Percentiles rank a stretch among this genome's conserved stretches.
Evolutionary conservation across 805 yeast species (phyloP).

Genomic region (Suhomyces sp.): DNA sequence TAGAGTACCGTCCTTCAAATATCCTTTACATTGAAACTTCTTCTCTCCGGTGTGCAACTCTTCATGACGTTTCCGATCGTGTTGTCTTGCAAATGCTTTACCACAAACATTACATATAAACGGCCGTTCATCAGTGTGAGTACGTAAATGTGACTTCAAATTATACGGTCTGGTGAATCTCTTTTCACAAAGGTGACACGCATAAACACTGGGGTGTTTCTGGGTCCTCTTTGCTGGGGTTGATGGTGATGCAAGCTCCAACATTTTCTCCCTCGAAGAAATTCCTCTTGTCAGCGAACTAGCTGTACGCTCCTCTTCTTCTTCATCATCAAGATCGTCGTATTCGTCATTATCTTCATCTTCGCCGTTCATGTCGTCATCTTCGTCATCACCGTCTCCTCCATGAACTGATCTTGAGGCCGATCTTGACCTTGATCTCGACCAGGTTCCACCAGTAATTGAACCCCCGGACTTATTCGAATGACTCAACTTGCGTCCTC

Average conservation of each 20-base stretch:
- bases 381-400: slow-evolving; percentile 21
- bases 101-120: slow-evolving; percentile 72
- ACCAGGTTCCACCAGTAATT: no score
- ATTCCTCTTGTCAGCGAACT: slow-evolving; percentile 4
- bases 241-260: slow-evolving; percentile 63
- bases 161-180: slow-evolving; percentile 91
- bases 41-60: slow-evolving; percentile 74
- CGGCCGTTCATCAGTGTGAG: slow-evolving; percentile 86
- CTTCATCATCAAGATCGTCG: slow-evolving; percentile 8
- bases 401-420: slow-evolving; percentile 11
- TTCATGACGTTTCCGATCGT: slow-evolving; percentile 46
- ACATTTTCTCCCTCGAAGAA: slow-evolving; percentile 54
- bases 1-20: slow-evolving; percentile 39
- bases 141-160: slow-evolving; percentile 83
- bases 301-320: slow-evolving; percentile 7
- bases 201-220: slow-evolving; percentile 70
- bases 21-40: slow-evolving; percentile 69
- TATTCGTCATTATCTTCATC: slow-evolving; percentile 9
- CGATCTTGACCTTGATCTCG: slow-evolving; percentile 33
- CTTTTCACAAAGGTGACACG: slow-evolving; percentile 82
- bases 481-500: slow-evolving; percentile 41
- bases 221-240: slow-evolving; percentile 56
- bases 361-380: slow-evolving; percentile 8
- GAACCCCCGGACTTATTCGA: slow-evolving; percentile 16
- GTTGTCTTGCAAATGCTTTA: slow-evolving; percentile 63